Evolutionary conservation across 2,329 filamentous ascomycete species (phyloP), one percentile per base, ranked within the genome.

Genomic region (Seiridium unicorne): DNA sequence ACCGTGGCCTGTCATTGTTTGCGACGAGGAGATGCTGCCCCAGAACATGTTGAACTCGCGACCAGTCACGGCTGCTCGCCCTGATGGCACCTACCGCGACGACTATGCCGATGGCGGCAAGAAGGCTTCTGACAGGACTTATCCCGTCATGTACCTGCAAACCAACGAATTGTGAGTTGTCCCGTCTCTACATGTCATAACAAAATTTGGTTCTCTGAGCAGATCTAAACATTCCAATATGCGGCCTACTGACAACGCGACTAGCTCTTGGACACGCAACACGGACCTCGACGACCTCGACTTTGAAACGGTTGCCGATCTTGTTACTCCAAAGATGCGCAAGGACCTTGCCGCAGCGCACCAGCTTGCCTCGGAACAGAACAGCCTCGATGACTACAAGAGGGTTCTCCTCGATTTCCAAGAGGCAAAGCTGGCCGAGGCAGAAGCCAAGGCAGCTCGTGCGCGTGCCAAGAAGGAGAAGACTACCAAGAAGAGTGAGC

Each of bases 161-260:
- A 97, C 93, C 44, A 97, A 98, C 70, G 94, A 98, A 82, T 98
- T 99, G 95, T 99, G 79, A 86, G 94, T 87, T 18, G 11, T 44
- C 34, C 31, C 56, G 53, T 90, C 87, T 34, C 89, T 91, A 61
- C 83, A 99, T 40, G 86, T 2, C 3, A 34, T 26, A 13, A 46
- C 32, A 42, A 44, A 34, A 44, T 31, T 3, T 35, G 38, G 18
- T 53, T 38, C 32, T 32, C 13, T 13, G 38, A 7, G 13, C 38
- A 18, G 8, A 32, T 18, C 46, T 8, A 8, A 53, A 8, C 34
- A 36, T 32, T 38, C 26, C n/a, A 11, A 35, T 48, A 26, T 11
- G 6, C 13, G 18, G 67, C 11, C 9, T 54, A 46, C 53, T 62
- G 51, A 62, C 58, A 38, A 38, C 61, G 66, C 32, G 51, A 51